Evolutionary conservation across 2,329 filamentous ascomycete genomes (phyloP).

Genomic region (Exophiala lecanii-corni): DNA sequence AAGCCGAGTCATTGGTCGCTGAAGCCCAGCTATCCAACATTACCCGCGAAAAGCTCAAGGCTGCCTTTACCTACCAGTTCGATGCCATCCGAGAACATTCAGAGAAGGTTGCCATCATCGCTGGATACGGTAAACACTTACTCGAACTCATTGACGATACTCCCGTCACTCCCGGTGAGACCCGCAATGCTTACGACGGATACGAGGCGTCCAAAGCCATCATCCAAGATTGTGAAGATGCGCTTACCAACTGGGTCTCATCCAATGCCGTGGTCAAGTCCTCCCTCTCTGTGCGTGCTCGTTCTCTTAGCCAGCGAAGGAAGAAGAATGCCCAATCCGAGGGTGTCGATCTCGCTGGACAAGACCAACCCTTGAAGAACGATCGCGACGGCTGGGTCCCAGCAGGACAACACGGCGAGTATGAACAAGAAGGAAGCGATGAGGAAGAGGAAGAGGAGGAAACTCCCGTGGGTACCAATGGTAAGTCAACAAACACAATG

Average conservation of each 20-base stretch:
- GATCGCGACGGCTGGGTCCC: constrained; percentile 79
- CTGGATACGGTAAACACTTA: constrained; percentile 96
- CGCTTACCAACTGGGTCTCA: constrained; percentile 93
- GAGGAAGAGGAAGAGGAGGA: constrained; percentile 33
- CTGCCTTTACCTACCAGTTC: constrained; percentile 96
- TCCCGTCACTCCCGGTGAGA: constrained; percentile 95
- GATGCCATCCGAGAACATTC: constrained; percentile 95
- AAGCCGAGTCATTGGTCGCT: constrained; percentile 97
- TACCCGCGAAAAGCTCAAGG: constrained; percentile 98
- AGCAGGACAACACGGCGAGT: constrained; percentile 54
- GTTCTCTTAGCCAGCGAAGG: constrained; percentile 80
- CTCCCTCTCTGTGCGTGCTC: constrained; percentile 80
- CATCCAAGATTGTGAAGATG: constrained; percentile 97
- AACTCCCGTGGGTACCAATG: constrained; percentile 21
- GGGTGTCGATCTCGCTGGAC: constrained; percentile 68
- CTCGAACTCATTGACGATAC: constrained; percentile 94
- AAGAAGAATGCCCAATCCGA: constrained; percentile 63
- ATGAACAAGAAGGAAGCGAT: constrained; percentile 41
- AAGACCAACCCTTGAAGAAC: constrained; percentile 73
- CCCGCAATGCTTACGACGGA: constrained; percentile 89
- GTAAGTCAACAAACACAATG: constrained; percentile 18
- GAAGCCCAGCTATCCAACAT: constrained; percentile 99
- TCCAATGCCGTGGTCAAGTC: constrained; percentile 84
- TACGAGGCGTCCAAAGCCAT: constrained; percentile 98
- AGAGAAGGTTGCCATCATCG: constrained; percentile 97